Conservation (phyloP, 495 filamentous ascomycete genomes). For the Aspergillus sparsus region DNA sequence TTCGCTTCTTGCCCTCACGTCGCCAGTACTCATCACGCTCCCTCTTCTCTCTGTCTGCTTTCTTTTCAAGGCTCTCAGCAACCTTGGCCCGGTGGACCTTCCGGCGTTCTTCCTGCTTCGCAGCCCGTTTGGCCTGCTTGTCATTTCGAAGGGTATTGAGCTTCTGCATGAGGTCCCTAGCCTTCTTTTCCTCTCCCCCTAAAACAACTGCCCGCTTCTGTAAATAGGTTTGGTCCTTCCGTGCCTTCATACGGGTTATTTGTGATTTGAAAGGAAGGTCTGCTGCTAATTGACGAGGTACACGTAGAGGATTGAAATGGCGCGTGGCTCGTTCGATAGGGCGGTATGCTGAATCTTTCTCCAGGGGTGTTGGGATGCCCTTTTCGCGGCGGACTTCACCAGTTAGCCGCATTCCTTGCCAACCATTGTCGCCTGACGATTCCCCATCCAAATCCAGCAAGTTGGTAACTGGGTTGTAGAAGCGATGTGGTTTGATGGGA, state of each 20-base stretch:
- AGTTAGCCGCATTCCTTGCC: constrained; percentile 92
- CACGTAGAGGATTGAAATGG: constrained; percentile 91
- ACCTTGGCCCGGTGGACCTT: constrained; percentile 78
- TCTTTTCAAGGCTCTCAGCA: constrained; percentile 77
- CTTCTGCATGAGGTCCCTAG: constrained; percentile 89
- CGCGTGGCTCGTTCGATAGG: constrained; percentile 76
- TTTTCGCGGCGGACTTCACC: constrained; percentile 83
- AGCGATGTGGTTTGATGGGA: constrained; percentile 87
- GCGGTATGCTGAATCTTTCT: constrained; percentile 79
- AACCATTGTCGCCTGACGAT: constrained; percentile 47
- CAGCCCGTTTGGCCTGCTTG: constrained; percentile 75
- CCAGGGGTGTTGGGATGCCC: constrained; percentile 71
- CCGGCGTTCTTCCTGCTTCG: constrained; percentile 82
- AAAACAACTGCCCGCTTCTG: constrained; percentile 91
- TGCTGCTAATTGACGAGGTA: constrained; percentile 80
- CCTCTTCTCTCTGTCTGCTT: constrained; percentile 77
- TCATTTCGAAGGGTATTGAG: constrained; percentile 89
- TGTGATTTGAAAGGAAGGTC: constrained; percentile 92
- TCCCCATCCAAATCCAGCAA: constrained; percentile 59
- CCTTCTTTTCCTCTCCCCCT: constrained; percentile 80
- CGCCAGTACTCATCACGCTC: constrained; percentile 94
- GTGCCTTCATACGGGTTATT: constrained; percentile 75
- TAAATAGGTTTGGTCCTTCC: constrained; percentile 82
- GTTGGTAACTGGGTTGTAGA: constrained; percentile 97
- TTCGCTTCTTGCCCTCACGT: constrained; percentile 92